Conservation (phyloP, 2,329 filamentous ascomycete species). For the Colletotrichum filicis region DNA sequence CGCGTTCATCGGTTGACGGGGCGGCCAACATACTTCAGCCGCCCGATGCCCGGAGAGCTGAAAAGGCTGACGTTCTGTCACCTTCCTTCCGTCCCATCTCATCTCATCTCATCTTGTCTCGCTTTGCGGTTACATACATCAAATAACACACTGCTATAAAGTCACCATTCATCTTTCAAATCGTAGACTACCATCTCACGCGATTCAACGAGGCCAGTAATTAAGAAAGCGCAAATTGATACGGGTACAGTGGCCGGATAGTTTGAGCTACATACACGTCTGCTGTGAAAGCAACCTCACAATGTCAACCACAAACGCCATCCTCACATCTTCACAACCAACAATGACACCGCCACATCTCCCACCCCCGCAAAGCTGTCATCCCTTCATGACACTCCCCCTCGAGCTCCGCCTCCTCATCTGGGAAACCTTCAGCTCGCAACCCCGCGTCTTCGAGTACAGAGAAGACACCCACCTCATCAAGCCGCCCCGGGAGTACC, state of each 20-base stretch:
- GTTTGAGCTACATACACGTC: neutral
- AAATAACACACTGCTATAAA: neutral
- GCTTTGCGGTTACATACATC: neutral
- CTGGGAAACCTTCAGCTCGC: constrained; percentile 12
- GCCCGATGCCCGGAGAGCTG: neutral
- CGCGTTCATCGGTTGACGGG: neutral
- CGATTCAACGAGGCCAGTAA: neutral
- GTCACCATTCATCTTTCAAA: neutral
- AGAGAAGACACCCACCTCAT: constrained; percentile 23
- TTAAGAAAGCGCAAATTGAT: neutral
- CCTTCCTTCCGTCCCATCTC: neutral
- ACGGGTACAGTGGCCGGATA: neutral
- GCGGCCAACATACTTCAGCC: neutral
- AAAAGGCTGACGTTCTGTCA: neutral
- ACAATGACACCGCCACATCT: neutral
- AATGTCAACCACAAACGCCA: neutral
- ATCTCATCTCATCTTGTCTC: neutral
- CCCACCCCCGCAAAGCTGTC: neutral
- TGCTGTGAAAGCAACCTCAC: neutral
- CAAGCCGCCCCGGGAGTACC: constrained; percentile 10
- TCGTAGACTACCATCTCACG: neutral
- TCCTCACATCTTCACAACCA: neutral
- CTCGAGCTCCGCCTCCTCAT: constrained; percentile 30
- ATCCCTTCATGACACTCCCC: constrained; percentile 25
- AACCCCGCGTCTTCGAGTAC: constrained; percentile 27